A percentile compares a stretch with the other conserved stretches of the same genome.
phyloP scores from a whole-genome alignment of 768 basidiomycete species.

The Xerocomus potaroensis region DNA sequence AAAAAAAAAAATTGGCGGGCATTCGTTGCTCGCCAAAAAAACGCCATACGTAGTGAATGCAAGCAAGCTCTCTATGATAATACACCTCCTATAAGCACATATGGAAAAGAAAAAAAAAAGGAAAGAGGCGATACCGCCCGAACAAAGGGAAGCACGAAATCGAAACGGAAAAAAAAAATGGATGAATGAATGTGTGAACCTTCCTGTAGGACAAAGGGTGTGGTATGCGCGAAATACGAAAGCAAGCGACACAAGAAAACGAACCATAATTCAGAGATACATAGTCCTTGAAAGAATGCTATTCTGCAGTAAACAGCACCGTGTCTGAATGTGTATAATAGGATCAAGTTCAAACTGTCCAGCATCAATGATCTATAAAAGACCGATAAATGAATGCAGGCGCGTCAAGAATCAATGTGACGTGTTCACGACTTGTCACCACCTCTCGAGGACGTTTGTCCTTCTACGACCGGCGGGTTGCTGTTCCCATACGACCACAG shows the following conservation, averaged over 20 bases:
- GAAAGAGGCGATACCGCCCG: too few species aligned
- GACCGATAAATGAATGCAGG: too few species aligned
- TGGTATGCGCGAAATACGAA: constrained; percentile 19
- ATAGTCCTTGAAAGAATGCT: constrained; percentile 18
- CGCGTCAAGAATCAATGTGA: too few species aligned
- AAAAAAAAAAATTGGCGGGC: not conserved
- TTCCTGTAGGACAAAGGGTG: not conserved
- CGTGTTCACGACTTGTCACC: constrained; percentile 25
- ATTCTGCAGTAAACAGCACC: too few species aligned
- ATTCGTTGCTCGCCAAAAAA: too few species aligned
- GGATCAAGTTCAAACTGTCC: too few species aligned
- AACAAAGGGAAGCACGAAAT: too few species aligned
- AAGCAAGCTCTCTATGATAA: constrained; percentile 14
- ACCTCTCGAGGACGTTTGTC: constrained; percentile 12
- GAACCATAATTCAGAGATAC: constrained; percentile 28
- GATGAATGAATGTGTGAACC: not conserved
- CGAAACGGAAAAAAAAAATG: too few species aligned
- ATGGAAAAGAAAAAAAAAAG: constrained; percentile 22
- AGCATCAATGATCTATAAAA: too few species aligned
- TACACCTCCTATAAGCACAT: constrained; percentile 29
- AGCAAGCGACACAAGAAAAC: constrained; percentile 24
- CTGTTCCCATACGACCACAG: constrained; percentile 19
- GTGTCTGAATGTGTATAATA: constrained; percentile 2
- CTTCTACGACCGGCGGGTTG: constrained; percentile 9
- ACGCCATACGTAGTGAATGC: not conserved